Evolutionary conservation across 164 flowering plant species (phyloP).

Genomic region (Chimonanthus praecox): DNA sequence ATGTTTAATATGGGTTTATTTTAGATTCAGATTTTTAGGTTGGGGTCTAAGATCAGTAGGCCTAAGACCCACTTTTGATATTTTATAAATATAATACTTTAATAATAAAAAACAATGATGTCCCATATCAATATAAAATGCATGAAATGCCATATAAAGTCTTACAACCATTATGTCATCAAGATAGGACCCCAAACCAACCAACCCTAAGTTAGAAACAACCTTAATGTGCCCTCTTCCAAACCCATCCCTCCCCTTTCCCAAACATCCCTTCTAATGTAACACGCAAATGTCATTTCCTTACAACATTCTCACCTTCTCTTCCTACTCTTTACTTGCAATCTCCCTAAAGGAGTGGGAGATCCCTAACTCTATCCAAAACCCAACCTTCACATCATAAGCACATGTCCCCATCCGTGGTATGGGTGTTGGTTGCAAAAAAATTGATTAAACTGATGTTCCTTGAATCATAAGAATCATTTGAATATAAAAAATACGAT

Average conservation of each 20-base stretch:
- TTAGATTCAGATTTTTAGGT: too few species aligned
- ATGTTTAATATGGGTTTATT: too few species aligned
- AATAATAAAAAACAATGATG: too few species aligned
- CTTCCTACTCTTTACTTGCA: slow-evolving; percentile 8
- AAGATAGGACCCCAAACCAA: not conserved
- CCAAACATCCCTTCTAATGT: not conserved
- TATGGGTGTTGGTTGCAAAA: not conserved
- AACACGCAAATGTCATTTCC: slow-evolving; percentile 24
- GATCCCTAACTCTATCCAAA: slow-evolving; percentile 3
- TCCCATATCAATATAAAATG: too few species aligned
- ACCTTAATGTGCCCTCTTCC: not conserved
- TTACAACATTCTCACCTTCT: slow-evolving; percentile 18
- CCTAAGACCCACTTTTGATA: too few species aligned
- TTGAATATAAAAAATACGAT: not conserved
- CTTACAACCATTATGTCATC: too few species aligned
- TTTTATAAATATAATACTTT: too few species aligned
- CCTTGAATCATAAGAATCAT: not conserved
- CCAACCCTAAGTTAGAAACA: not conserved
- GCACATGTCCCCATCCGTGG: not conserved
- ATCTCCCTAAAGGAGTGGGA: slow-evolving; percentile 2
- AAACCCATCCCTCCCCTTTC: not conserved
- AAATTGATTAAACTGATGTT: not conserved
- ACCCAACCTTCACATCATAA: slow-evolving; percentile 8
- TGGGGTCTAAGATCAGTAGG: too few species aligned
- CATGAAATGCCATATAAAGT: not conserved